Conservation (phyloP, 345 rosid genomes). For the Luvunga scandens region DNA sequence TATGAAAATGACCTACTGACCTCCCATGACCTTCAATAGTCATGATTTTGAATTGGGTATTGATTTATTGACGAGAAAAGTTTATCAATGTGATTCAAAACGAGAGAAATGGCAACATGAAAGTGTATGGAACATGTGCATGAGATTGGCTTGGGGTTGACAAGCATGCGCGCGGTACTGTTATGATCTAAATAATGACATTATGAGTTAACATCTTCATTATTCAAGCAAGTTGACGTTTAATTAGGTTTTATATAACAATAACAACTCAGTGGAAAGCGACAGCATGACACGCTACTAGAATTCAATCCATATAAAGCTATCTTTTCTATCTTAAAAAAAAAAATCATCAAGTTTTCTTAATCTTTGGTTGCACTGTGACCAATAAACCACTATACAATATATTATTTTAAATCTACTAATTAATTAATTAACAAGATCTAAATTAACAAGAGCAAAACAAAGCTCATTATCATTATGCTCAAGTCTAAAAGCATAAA, state of each 20-base stretch:
- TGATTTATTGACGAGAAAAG: not conserved
- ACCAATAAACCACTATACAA: too few relatives aligned
- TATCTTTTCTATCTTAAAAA: too few relatives aligned
- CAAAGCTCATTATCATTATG: not conserved
- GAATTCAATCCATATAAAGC: too few relatives aligned
- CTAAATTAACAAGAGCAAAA: not conserved
- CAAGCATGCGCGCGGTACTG: not conserved
- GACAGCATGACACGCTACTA: not conserved
- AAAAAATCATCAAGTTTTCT: too few relatives aligned
- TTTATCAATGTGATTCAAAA: not conserved
- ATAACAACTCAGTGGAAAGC: not conserved
- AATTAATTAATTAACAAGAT: not conserved
- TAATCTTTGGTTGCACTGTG: too few relatives aligned
- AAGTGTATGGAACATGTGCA: not conserved
- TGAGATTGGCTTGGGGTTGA: not conserved
- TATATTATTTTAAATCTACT: too few relatives aligned
- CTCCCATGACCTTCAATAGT: conserved; percentile 12
- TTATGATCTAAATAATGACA: not conserved
- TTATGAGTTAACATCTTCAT: not conserved
- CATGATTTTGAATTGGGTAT: not conserved
- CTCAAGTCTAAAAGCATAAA: not conserved
- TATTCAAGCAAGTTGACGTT: not conserved
- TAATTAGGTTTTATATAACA: not conserved
- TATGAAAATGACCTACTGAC: conserved; percentile 44
- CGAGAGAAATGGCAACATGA: not conserved